Evolutionary conservation across 2,329 filamentous ascomycete species (phyloP).

Genomic region (Aspergillus sp.): DNA sequence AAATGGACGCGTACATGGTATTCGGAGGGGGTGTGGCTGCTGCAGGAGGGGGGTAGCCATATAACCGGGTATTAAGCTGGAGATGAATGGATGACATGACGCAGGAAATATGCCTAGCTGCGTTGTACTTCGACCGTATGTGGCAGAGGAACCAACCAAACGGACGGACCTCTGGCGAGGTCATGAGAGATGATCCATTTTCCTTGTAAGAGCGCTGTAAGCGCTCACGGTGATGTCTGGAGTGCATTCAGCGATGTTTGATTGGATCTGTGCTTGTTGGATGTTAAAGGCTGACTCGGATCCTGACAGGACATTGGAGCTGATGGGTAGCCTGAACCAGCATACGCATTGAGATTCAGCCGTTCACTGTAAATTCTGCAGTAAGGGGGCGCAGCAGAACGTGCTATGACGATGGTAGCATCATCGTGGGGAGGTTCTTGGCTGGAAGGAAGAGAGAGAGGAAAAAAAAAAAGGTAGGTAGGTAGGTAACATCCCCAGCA

Average conservation of each 20-base stretch:
- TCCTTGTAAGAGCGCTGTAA: not conserved
- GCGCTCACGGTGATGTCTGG: not conserved
- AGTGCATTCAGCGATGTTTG: not conserved
- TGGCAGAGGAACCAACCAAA: not conserved
- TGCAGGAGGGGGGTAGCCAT: too few relatives aligned
- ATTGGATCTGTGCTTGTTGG: not conserved
- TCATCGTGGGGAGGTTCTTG: not conserved
- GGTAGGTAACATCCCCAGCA: too few relatives aligned
- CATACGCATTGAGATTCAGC: not conserved
- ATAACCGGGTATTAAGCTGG: too few relatives aligned
- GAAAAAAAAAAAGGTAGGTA: not conserved
- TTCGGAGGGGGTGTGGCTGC: too few relatives aligned
- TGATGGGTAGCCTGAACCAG: not conserved
- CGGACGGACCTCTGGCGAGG: not conserved
- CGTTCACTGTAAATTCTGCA: not conserved
- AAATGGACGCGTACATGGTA: conserved; percentile 1
- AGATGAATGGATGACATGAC: not conserved
- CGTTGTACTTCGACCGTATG: not conserved
- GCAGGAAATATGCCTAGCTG: not conserved
- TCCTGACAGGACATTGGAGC: conserved; percentile 1
- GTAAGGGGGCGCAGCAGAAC: not conserved
- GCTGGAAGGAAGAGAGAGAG: not conserved
- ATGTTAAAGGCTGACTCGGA: not conserved
- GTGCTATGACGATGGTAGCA: not conserved
- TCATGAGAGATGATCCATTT: not conserved